Percentiles rank a stretch among this genome's conserved stretches.
Conservation (phyloP, 345 rosid genomes). For the Camelina sativa region DNA sequence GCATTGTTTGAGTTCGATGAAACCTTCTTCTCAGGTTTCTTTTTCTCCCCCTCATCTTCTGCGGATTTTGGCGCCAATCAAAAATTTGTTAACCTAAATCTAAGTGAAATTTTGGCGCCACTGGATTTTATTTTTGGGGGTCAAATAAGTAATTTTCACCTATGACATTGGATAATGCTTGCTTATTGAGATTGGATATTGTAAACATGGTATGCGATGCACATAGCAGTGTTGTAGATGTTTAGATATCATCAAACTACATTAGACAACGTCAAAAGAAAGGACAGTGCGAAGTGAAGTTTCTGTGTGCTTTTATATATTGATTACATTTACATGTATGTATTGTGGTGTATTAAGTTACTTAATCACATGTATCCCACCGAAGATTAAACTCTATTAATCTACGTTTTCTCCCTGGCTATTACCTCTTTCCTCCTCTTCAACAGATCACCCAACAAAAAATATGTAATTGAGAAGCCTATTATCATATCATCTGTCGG, state of each 20-base stretch:
- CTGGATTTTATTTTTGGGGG: background rate
- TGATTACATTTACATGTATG: conserved; percentile 42
- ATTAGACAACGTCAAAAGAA: conserved; percentile 32
- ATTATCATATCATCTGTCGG: conserved; percentile 57
- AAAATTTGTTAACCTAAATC: background rate
- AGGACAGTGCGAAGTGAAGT: conserved; percentile 18
- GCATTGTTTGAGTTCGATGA: conserved; percentile 46
- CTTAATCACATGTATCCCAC: conserved; percentile 21
- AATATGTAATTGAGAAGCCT: conserved; percentile 14
- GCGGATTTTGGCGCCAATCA: conserved; percentile 28
- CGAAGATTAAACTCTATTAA: conserved; percentile 36
- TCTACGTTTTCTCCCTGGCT: conserved; percentile 28
- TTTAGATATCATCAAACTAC: conserved; percentile 27
- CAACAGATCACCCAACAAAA: conserved; percentile 6
- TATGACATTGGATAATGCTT: background rate
- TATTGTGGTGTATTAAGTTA: conserved; percentile 19
- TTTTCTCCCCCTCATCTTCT: conserved; percentile 22
- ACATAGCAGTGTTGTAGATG: conserved; percentile 13
- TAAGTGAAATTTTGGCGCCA: conserved; percentile 31
- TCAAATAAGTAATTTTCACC: background rate
- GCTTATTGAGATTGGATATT: too few relatives aligned
- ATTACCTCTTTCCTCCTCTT: conserved; percentile 30
- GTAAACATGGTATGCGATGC: background rate
- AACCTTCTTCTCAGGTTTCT: background rate
- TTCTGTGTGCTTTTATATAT: conserved; percentile 22